Evolutionary conservation across 768 basidiomycete genomes (phyloP).

Genomic region (Lentinus tigrinus): DNA sequence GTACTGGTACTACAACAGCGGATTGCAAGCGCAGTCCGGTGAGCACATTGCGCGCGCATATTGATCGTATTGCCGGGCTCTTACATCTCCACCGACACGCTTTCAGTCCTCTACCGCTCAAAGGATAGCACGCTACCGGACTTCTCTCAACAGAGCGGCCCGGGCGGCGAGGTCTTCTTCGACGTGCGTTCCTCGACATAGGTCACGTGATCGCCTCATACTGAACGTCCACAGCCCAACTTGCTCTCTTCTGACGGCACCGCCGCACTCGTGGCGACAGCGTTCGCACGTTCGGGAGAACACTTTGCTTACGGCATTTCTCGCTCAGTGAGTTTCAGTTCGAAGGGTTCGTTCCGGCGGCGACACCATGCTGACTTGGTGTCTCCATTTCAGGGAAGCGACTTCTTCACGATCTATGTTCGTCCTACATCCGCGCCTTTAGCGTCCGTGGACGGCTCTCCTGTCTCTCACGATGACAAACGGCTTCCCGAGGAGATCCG

Average conservation of each 20-base stretch:
- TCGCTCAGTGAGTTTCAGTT: constrained; percentile 49
- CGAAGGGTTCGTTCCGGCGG: not conserved
- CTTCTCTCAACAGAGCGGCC: constrained; percentile 42
- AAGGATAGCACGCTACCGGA: constrained; percentile 53
- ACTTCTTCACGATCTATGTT: constrained; percentile 68
- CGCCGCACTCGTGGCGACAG: constrained; percentile 53
- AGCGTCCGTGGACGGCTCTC: constrained; percentile 33
- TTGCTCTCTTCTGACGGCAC: constrained; percentile 72
- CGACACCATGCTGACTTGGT: not conserved
- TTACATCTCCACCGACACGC: not conserved
- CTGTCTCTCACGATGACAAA: constrained; percentile 42
- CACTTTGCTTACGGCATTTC: constrained; percentile 79
- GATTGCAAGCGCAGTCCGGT: constrained; percentile 67
- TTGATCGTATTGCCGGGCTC: not conserved
- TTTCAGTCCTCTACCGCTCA: constrained; percentile 61
- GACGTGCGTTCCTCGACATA: constrained; percentile 47
- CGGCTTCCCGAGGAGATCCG: constrained; percentile 66
- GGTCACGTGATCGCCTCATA: not conserved
- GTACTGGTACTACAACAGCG: constrained; percentile 83
- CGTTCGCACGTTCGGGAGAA: constrained; percentile 65
- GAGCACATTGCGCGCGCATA: not conserved
- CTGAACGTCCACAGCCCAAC: constrained; percentile 52
- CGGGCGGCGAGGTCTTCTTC: constrained; percentile 72
- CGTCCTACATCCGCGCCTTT: constrained; percentile 63
- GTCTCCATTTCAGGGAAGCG: constrained; percentile 56